Evolutionary conservation across 441 rosid genomes (phyloP).

Genomic region (Melastoma candidum): DNA sequence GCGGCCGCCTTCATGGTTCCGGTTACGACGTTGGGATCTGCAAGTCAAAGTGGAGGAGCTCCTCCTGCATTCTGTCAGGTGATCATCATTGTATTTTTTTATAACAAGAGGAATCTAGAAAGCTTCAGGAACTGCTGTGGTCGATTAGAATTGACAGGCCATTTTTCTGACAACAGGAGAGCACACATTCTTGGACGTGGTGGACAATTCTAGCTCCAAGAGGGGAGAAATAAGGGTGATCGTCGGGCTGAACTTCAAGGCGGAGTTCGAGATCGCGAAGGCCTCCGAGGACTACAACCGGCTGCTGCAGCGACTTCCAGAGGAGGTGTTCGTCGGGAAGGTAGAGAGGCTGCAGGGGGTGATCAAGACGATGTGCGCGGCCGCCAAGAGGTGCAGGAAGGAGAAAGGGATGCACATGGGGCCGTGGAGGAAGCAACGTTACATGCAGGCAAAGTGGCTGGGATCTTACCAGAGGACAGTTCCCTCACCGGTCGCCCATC

Average conservation of each 20-base stretch:
- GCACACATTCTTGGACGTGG: slow-evolving; percentile 47
- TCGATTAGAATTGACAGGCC: not conserved
- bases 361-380: slow-evolving; percentile 29
- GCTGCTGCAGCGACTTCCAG: slow-evolving; percentile 27
- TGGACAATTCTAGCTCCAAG: slow-evolving; percentile 23
- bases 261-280: slow-evolving; percentile 42
- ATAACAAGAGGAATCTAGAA: not conserved
- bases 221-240: slow-evolving; percentile 24
- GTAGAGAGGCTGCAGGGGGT: slow-evolving; percentile 28
- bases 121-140: not conserved
- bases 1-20: slow-evolving; percentile 26
- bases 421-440: slow-evolving; percentile 46
- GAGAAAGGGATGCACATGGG: slow-evolving; percentile 44
- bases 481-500: too few species aligned
- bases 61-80: slow-evolving; percentile 45
- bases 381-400: slow-evolving; percentile 41
- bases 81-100: not conserved
- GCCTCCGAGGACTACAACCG: slow-evolving; percentile 30
- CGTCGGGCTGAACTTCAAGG: slow-evolving; percentile 37
- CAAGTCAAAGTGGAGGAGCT: slow-evolving; percentile 48
- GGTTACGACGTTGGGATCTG: slow-evolving; percentile 40
- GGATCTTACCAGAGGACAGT: slow-evolving; percentile 6
- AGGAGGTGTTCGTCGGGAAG: slow-evolving; percentile 37
- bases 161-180: slow-evolving; percentile 27
- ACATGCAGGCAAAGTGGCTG: slow-evolving; percentile 59